phyloP scores from a whole-genome alignment of 1,284 basidiomycete species.

The Lignosus rhinocerotis region DNA sequence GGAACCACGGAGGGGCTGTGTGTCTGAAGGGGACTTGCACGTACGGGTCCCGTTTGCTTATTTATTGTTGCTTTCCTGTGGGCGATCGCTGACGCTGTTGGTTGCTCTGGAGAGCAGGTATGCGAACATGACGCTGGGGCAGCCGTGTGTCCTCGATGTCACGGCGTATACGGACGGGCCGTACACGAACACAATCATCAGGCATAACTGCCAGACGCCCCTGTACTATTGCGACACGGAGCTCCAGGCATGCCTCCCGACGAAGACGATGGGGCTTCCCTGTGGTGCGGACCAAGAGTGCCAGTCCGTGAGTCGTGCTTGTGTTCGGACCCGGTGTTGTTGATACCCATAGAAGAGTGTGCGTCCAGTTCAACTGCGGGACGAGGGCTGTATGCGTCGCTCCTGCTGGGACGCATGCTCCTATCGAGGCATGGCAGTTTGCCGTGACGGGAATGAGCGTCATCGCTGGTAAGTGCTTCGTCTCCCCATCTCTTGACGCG shows the following conservation, averaged over 20 bases:
- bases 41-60: conserved; percentile 40
- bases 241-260: conserved; percentile 45
- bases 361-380: conserved; percentile 29
- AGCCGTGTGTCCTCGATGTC: conserved; percentile 61
- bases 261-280: conserved; percentile 42
- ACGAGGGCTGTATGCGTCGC: conserved; percentile 31
- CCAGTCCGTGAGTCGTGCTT: conserved; percentile 36
- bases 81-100: too few species aligned
- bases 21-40: conserved; percentile 65
- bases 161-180: conserved; percentile 56
- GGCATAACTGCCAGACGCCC: conserved; percentile 61
- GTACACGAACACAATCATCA: conserved; percentile 53
- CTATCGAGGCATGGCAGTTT: conserved; percentile 44
- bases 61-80: too few species aligned
- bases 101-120: conserved; percentile 39
- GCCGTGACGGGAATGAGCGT: conserved; percentile 15
- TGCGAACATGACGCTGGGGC: conserved; percentile 56
- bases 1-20: conserved; percentile 58
- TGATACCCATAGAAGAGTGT: neutral
- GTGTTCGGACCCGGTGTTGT: neutral
- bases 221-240: conserved; percentile 59
- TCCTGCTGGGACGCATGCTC: conserved; percentile 37
- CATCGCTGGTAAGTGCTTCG: conserved; percentile 13
- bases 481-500: conserved; percentile 20
- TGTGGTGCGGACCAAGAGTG: conserved; percentile 65